Base-by-base conservation (phyloP, 192 early-diverging fungal genomes). In the Glomus cerebriforme region DNA sequence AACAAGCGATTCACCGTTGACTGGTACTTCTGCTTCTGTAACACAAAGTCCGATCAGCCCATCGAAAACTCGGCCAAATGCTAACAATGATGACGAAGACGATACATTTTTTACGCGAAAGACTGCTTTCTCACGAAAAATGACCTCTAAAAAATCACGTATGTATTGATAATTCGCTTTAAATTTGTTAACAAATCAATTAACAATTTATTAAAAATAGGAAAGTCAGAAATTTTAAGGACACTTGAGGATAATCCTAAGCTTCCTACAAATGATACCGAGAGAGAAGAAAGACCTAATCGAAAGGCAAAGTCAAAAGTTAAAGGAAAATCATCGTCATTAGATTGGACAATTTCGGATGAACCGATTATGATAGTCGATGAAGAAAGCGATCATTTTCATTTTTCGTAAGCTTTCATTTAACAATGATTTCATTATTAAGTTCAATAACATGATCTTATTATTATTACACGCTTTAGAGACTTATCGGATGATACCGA, bases 331-430 rank as follows among this genome's bases (percentile, higher is more conserved):
- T 22, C 24, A 22, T 54, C 31, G 15, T 22, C 12, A 22, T 54
- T 15, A 2, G 71, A 73, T 32, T 73, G 71, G 47, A 73, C 45
- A 73, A 49, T 8, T 24, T 72, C 70, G 2, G 71, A 58, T 17
- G 45, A 58, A 49, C 12, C 22, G 26, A 73, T 54, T 73, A 31
- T 8, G 27, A 22, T 54, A n/a, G 8, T 31, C 10, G 17, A 29
- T 58, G 45, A 54, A 29, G 43, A 47, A n/a, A 9, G 7, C 12
- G 19, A 24, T 35, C 1, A 5, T 24, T 7, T 24, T 63, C 8
- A 75, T 26, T 19, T 73, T 27, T 75, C 74, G 74, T 75, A 75
- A 37, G 74, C 63, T 13, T 24, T 62, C 13, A 59, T 60, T 4
- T 37, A 34, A 34, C 19, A 31, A 19, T 0, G 0, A 3, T 24